Evolutionary conservation across 306 rosid species (phyloP).

Genomic region (Citrullus amarus): DNA sequence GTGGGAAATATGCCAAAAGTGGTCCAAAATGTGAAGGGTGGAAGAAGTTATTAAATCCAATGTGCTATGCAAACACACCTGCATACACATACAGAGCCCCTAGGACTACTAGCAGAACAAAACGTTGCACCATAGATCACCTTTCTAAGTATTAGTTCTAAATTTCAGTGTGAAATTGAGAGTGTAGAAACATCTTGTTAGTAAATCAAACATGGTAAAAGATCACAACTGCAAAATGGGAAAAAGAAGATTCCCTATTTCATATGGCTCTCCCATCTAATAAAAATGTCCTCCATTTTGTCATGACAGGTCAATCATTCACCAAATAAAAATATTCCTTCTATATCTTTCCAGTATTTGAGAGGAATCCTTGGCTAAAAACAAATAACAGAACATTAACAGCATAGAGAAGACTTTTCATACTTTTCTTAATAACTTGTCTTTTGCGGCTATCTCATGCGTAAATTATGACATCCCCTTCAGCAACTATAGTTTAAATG

Average conservation of each 20-base stretch:
- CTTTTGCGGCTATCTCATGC: neutral
- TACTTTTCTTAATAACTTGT: neutral
- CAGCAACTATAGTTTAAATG: neutral
- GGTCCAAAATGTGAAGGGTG: neutral
- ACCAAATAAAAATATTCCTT: neutral
- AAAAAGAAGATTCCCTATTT: neutral
- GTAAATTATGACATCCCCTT: neutral
- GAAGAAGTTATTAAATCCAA: neutral
- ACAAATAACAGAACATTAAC: neutral
- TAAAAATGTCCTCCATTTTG: neutral
- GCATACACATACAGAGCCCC: neutral
- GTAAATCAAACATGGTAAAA: neutral
- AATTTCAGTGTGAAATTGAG: neutral
- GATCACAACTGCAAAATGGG: neutral
- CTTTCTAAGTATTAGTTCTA: neutral
- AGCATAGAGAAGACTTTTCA: neutral
- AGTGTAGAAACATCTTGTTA: neutral
- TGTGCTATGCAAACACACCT: neutral
- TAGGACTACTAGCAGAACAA: neutral
- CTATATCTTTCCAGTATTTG: neutral
- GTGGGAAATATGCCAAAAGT: constrained; percentile 1
- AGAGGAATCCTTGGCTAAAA: neutral
- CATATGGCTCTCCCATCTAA: neutral
- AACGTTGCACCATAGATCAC: neutral
- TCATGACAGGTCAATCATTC: neutral